These are phyloP conservation scores for Chaetomium globosum DNA, from an alignment of 2,329 filamentous ascomycete genomes.

Conservation along the genomic window DNA sequence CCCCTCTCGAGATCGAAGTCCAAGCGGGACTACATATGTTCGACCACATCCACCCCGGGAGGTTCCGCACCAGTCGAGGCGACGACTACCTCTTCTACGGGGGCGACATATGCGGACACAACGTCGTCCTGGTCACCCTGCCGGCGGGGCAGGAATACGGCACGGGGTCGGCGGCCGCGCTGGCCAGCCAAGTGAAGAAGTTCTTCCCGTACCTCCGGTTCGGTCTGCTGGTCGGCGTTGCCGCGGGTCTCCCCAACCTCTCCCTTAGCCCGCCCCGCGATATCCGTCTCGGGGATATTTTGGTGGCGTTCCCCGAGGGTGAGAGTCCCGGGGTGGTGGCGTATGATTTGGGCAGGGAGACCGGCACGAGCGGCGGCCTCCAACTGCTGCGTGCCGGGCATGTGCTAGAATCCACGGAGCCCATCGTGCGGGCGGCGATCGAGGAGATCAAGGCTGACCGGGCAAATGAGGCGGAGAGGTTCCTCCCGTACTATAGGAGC, in stretches of 20 bases:
- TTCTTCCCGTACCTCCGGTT: constrained; percentile 5
- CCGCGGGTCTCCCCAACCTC: not conserved
- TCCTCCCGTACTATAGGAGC: not conserved
- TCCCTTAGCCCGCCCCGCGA: not conserved
- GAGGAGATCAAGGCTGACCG: not conserved
- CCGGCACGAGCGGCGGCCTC: not conserved
- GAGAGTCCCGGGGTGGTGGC: not conserved
- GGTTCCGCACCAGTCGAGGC: not conserved
- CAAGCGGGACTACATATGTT: not conserved
- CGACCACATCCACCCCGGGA: not conserved
- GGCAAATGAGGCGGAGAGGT: not conserved
- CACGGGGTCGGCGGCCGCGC: constrained; percentile 6
- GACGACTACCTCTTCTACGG: constrained; percentile 12
- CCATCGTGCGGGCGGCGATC: not conserved
- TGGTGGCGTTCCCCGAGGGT: constrained; percentile 2
- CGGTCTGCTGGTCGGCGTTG: constrained; percentile 8
- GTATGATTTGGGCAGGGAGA: constrained; percentile 6
- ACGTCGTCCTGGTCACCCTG: not conserved
- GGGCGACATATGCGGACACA: not conserved
- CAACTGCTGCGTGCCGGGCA: not conserved
- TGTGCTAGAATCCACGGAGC: not conserved
- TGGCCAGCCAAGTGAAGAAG: constrained; percentile 11
- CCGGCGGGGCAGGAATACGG: constrained; percentile 3
- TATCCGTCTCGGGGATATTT: not conserved
- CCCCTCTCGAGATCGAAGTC: not conserved